A percentile compares a stretch with the other conserved stretches of the same genome.
Conservation (phyloP, 257 asterid genomes). For the Apocynum venetum region DNA sequence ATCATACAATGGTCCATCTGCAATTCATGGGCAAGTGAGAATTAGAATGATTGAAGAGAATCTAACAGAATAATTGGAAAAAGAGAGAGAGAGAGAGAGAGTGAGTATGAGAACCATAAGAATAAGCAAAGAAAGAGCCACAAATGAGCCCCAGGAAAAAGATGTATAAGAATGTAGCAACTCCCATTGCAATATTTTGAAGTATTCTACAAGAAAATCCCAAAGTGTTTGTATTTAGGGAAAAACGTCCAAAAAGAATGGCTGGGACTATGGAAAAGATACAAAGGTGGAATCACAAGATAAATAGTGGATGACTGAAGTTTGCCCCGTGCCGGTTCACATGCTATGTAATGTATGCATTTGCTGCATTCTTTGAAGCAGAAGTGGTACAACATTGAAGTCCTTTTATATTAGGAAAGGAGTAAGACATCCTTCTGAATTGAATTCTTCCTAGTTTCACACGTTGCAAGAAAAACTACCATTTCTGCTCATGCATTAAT, state of each 20-base stretch:
- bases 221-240: background rate
- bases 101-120: constrained; percentile 30
- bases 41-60: background rate
- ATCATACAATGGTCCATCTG: constrained; percentile 84
- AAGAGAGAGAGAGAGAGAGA: constrained; percentile 9
- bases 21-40: constrained; percentile 7
- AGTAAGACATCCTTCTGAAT: background rate
- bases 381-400: background rate
- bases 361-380: background rate
- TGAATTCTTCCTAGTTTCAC: background rate
- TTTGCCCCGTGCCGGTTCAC: constrained; percentile 20
- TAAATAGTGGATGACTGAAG: constrained; percentile 26
- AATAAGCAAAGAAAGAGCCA: constrained; percentile 19
- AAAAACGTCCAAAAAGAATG: background rate
- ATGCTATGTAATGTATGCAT: constrained; percentile 7
- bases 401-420: background rate
- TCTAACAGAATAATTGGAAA: background rate
- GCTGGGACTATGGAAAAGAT: background rate
- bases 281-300: constrained; percentile 37
- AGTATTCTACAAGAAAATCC: background rate
- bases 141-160: constrained; percentile 19
- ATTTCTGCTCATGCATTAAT: background rate
- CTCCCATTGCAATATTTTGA: constrained; percentile 15
- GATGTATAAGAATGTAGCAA: constrained; percentile 16
- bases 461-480: background rate